Evolutionary conservation across 179 eudicot species (phyloP).

Genomic region (Spinacia oleracea): DNA sequence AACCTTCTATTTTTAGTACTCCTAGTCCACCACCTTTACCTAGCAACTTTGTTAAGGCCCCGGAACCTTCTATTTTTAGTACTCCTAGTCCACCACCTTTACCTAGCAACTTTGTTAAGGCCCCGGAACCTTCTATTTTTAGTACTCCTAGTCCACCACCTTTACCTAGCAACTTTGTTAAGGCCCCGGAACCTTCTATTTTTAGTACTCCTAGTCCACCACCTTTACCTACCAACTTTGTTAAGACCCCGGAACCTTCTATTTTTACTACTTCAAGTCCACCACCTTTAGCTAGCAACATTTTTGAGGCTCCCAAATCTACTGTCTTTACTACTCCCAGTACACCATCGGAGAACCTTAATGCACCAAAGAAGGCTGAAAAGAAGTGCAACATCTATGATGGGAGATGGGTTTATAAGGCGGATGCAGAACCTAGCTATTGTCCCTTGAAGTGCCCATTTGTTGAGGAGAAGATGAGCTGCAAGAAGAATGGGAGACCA

Average conservation of each 20-base stretch:
- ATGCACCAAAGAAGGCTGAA: not conserved
- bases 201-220: not conserved
- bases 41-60: not conserved
- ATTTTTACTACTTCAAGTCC: not conserved
- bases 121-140: not conserved
- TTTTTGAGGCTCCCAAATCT: not conserved
- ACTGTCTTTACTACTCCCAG: not conserved
- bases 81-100: not conserved
- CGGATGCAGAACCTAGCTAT: constrained; percentile 14
- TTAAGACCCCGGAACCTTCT: not conserved
- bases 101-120: not conserved
- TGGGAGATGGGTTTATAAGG: constrained; percentile 43
- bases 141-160: not conserved
- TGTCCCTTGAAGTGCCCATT: constrained; percentile 32
- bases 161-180: not conserved
- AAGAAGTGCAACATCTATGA: constrained; percentile 33
- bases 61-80: not conserved
- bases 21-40: not conserved
- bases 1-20: not conserved
- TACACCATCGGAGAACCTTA: not conserved
- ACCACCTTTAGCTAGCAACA: not conserved
- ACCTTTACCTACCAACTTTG: not conserved
- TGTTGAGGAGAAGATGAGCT: constrained; percentile 37
- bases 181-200: not conserved
- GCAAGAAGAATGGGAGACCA: constrained; percentile 39